phyloP scores from a whole-genome alignment of 2,329 filamentous ascomycete genomes.

The Hypoxylon sp. region DNA sequence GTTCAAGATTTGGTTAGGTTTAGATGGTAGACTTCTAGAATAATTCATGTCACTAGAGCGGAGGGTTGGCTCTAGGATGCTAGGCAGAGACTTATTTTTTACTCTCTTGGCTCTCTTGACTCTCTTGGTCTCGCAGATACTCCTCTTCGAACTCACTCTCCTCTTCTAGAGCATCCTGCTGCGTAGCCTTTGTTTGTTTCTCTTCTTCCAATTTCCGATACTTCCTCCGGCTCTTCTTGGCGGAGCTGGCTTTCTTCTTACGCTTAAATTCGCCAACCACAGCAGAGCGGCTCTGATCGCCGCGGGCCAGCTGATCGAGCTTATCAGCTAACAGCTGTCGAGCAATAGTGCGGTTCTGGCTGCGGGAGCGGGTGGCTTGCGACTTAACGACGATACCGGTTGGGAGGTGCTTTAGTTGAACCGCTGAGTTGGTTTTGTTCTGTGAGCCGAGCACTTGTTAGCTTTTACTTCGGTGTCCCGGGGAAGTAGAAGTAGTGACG shows the following conservation, averaged over 20 bases:
- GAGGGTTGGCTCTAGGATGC: not conserved
- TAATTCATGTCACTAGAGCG: not conserved
- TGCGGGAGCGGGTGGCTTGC: constrained; percentile 88
- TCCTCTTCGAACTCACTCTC: constrained; percentile 32
- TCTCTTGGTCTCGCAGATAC: not conserved
- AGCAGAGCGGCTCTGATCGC: constrained; percentile 75
- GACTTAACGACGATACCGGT: constrained; percentile 95
- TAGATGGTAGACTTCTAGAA: not conserved
- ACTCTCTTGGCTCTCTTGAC: not conserved
- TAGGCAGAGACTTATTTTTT: not conserved
- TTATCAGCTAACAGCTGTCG: constrained; percentile 81
- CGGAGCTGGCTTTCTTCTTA: constrained; percentile 80
- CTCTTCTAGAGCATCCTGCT: constrained; percentile 49
- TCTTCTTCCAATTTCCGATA: constrained; percentile 74
- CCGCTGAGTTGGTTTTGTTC: constrained; percentile 98
- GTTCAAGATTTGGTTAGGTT: not conserved
- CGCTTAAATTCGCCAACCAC: constrained; percentile 74
- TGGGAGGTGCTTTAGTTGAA: constrained; percentile 90
- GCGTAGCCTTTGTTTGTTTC: constrained; percentile 51
- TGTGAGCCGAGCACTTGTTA: constrained; percentile 50
- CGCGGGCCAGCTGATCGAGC: constrained; percentile 80
- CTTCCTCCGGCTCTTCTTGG: constrained; percentile 87
- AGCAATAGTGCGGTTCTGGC: constrained; percentile 89
- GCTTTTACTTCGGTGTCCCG: constrained; percentile 10
- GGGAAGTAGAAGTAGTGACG: constrained; percentile 40